These are phyloP conservation scores for Tubosaeta sp. DNA, from an alignment of 768 basidiomycete genomes.

Conservation along the genomic window DNA sequence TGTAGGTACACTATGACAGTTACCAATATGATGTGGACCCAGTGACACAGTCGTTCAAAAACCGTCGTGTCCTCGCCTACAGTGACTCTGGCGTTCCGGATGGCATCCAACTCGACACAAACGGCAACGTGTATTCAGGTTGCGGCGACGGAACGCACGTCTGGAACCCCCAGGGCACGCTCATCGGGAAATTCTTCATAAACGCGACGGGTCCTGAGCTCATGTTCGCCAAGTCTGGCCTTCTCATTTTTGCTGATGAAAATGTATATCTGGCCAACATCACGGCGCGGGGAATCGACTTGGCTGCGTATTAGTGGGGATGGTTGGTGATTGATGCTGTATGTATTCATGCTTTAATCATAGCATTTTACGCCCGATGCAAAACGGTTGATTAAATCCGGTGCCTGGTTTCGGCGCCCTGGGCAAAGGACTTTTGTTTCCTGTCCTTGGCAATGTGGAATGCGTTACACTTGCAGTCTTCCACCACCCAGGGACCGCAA, in stretches of 20 bases:
- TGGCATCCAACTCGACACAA: slow-evolving; percentile 58
- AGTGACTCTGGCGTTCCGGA: slow-evolving; percentile 63
- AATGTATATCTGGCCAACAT: slow-evolving; percentile 37
- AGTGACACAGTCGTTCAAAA: slow-evolving; percentile 46
- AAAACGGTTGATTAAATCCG: not conserved
- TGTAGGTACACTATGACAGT: slow-evolving; percentile 49
- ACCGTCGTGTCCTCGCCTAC: slow-evolving; percentile 66
- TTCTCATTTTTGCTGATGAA: slow-evolving; percentile 40
- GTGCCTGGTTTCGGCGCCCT: not conserved
- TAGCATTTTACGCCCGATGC: no score
- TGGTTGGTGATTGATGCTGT: no score
- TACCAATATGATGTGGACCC: slow-evolving; percentile 68
- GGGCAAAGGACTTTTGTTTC: not conserved
- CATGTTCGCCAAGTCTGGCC: slow-evolving; percentile 37
- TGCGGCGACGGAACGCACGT: slow-evolving; percentile 70
- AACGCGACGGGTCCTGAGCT: slow-evolving; percentile 33
- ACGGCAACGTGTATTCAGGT: slow-evolving; percentile 64
- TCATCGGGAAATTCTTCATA: slow-evolving; percentile 65
- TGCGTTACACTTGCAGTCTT: not conserved
- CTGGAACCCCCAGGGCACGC: slow-evolving; percentile 49
- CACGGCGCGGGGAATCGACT: slow-evolving; percentile 26
- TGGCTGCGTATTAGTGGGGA: slow-evolving; percentile 7
- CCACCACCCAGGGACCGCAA: not conserved
- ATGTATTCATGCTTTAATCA: no score
- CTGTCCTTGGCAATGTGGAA: not conserved